phyloP scores from a whole-genome alignment of 257 asterid species.

The Plantago elongata region DNA sequence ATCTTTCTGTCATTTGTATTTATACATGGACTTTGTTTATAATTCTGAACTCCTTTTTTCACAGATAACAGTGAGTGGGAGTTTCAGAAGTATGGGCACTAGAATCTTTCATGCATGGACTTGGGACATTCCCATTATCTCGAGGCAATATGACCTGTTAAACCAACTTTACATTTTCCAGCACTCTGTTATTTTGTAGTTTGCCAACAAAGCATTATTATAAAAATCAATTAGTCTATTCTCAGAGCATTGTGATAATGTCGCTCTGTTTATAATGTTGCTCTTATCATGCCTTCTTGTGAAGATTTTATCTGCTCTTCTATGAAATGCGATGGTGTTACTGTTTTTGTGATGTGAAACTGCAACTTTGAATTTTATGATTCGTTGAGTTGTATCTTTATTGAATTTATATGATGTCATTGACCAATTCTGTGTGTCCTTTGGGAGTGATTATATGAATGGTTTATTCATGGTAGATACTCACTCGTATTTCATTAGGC shows the following conservation, averaged over 20 bases:
- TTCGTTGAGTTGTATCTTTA: too few relatives aligned
- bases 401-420: too few relatives aligned
- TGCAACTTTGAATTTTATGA: too few relatives aligned
- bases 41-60: background rate
- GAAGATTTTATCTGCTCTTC: too few relatives aligned
- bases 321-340: too few relatives aligned
- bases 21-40: background rate
- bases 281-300: too few relatives aligned
- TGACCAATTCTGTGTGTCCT: too few relatives aligned
- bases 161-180: background rate
- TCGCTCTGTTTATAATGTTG: too few relatives aligned
- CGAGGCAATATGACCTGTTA: conserved; percentile 13
- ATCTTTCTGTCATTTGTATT: background rate
- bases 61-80: conserved; percentile 99
- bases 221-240: background rate
- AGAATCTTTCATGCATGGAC: conserved; percentile 19
- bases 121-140: conserved; percentile 7
- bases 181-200: background rate
- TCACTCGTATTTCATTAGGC: too few relatives aligned
- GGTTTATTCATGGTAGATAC: too few relatives aligned
- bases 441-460: too few relatives aligned
- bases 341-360: too few relatives aligned
- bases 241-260: background rate
- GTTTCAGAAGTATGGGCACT: conserved; percentile 96
- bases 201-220: background rate